Evolutionary conservation across 108 stramenopile genomes (phyloP), one percentile per base, ranked within the genome.

Genomic region (Seminavis robusta): DNA sequence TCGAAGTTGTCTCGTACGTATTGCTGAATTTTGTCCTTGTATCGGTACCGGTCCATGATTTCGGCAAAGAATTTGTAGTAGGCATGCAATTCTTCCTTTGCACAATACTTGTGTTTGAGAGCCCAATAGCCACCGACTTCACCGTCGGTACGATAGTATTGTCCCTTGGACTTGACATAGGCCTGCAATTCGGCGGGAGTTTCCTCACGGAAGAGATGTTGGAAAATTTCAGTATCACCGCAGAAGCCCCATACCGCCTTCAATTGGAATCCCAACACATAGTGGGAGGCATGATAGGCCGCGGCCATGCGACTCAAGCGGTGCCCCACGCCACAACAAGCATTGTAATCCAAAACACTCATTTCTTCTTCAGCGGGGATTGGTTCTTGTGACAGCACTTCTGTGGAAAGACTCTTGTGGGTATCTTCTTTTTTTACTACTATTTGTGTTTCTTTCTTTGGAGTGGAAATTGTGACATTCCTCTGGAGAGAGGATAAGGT

Each of bases 31-130:
- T 30, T 9, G 4, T 21, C 38, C 36, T 59, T 58, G 5, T 33
- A 42, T 15, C 33, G 38, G 40, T 59, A 66, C 2, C 48, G 20
- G 6, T 42, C 33, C 16, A 45, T 46, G 9, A 66, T 37, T 34
- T 28, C 47, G 29, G 33, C 10, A 43, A 50, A 66, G 17, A 66
- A 31, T 43, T 66, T 39, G 7, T 36, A 26, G 55, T 66, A 56
- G 9, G 65, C 36, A 13, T 11, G 36, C 11, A 11, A 9, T 37
- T 37, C 13, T 11, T 37, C 36, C 9, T 9, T 11, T 37, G 36
- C 9, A 13, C 36, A 37, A 11, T 9, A 9, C 11, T 13, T 4
- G 32, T 25, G 39, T 16, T 36, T 4, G 31, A 4, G 8, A 52
- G 26, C 26, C 23, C 34, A 16, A 34, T 19, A 16, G 16, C 52